phyloP scores from a whole-genome alignment of 169 alveolate genomes.

The Eimeria maxima region DNA sequence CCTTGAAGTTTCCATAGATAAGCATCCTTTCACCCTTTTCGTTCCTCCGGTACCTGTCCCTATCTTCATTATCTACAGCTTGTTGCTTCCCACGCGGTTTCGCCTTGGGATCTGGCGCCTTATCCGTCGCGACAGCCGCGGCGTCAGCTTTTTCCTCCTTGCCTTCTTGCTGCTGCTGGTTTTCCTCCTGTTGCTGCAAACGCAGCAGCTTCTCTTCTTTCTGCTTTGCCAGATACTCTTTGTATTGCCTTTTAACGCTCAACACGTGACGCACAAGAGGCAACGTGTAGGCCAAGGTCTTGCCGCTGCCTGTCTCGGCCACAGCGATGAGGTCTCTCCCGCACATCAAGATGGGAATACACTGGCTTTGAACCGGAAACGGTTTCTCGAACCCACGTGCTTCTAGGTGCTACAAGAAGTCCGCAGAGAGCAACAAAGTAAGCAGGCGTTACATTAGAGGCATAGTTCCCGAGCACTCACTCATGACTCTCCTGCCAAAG shows the following conservation, averaged over 20 bases:
- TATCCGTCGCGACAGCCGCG: background rate
- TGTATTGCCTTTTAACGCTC: constrained; percentile 95
- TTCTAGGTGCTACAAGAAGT: constrained; percentile 87
- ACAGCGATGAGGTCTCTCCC: constrained; percentile 99
- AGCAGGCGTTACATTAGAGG: background rate
- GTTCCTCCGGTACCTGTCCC: constrained; percentile 61
- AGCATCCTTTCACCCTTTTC: constrained; percentile 70
- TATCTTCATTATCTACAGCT: constrained; percentile 41
- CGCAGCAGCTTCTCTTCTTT: constrained; percentile 64
- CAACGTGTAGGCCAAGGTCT: constrained; percentile 98
- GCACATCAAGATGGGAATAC: constrained; percentile 96
- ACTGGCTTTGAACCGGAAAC: constrained; percentile 98
- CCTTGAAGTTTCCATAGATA: constrained; percentile 85
- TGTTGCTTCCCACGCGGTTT: constrained; percentile 31
- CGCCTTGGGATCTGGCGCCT: constrained; percentile 36
- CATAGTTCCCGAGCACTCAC: background rate
- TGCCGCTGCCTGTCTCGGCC: constrained; percentile 99
- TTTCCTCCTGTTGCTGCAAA: constrained; percentile 45
- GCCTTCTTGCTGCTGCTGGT: constrained; percentile 19
- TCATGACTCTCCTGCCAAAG: background rate
- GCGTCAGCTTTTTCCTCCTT: constrained; percentile 12
- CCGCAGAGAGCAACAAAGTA: constrained; percentile 2
- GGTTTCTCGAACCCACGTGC: constrained; percentile 96
- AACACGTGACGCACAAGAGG: constrained; percentile 98
- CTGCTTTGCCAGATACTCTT: constrained; percentile 75